Evolutionary conservation across 1,139 yeast species (phyloP).

Genomic region (Blastobotrys buckinghamii): DNA sequence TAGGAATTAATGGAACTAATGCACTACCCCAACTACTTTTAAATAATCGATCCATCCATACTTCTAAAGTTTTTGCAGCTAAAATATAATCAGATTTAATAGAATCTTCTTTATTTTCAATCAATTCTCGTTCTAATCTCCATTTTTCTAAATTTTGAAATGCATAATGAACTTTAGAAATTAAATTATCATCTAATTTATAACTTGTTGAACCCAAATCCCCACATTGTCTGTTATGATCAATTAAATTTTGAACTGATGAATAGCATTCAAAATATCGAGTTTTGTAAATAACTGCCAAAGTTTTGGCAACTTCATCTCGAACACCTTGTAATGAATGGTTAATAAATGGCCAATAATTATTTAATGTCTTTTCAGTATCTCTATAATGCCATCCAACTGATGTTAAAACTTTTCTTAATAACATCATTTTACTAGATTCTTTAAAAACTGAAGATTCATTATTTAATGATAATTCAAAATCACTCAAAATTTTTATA

Average conservation of each 20-base stretch:
- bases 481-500: conserved; percentile 42
- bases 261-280: conserved; percentile 47
- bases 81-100: conserved; percentile 34
- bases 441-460: conserved; percentile 49
- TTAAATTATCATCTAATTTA: conserved; percentile 26
- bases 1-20: conserved; percentile 31
- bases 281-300: conserved; percentile 51
- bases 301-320: conserved; percentile 59
- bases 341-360: conserved; percentile 43
- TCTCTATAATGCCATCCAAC: conserved; percentile 48
- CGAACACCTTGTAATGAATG: conserved; percentile 78
- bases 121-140: conserved; percentile 33
- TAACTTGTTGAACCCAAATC: conserved; percentile 33
- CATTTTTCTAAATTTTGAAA: conserved; percentile 45
- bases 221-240: conserved; percentile 35
- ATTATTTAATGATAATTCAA: conserved; percentile 33
- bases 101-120: conserved; percentile 24
- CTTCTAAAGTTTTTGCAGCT: conserved; percentile 32
- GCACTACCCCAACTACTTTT: conserved; percentile 22
- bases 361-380: conserved; percentile 42
- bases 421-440: conserved; percentile 54
- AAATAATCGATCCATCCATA: conserved; percentile 24
- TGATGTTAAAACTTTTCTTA: conserved; percentile 50
- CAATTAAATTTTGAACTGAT: conserved; percentile 41
- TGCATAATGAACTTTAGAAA: conserved; percentile 30